These are phyloP conservation scores for Mucor ambiguus DNA, from an alignment of 371 early-diverging fungal species.

Conservation along the genomic window DNA sequence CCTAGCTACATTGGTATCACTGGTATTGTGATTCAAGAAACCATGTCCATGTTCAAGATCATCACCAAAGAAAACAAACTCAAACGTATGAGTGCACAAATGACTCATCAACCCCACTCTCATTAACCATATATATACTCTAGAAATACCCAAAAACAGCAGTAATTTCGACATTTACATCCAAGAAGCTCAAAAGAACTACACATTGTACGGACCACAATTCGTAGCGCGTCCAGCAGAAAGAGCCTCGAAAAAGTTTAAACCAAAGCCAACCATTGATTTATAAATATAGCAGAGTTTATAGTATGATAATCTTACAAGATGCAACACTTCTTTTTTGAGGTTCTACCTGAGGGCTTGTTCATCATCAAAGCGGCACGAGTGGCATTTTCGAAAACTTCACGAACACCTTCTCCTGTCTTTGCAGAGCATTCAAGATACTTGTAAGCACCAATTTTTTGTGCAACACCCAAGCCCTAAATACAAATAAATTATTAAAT, in stretches of 20 bases:
- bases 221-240: conserved; percentile 75
- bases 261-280: conserved; percentile 79
- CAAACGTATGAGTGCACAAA: conserved; percentile 55
- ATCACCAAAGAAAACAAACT: conserved; percentile 69
- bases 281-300: conserved; percentile 38
- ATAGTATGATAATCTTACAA: conserved; percentile 16
- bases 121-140: neutral
- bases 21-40: conserved; percentile 90
- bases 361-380: conserved; percentile 58
- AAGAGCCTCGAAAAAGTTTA: conserved; percentile 87
- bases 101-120: neutral
- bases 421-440: conserved; percentile 82
- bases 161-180: conserved; percentile 71
- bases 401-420: conserved; percentile 72
- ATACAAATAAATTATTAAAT: neutral
- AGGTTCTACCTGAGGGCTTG: conserved; percentile 18
- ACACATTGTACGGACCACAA: conserved; percentile 84
- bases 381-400: conserved; percentile 76
- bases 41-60: conserved; percentile 83
- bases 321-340: conserved; percentile 20
- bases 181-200: conserved; percentile 33
- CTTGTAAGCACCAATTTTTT: conserved; percentile 71
- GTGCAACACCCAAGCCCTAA: conserved; percentile 65
- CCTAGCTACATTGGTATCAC: conserved; percentile 75
- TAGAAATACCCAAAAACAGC: conserved; percentile 80